Percentiles rank a stretch among this genome's conserved stretches.
Conservation (phyloP, 345 rosid species). For the Salix dunnii region DNA sequence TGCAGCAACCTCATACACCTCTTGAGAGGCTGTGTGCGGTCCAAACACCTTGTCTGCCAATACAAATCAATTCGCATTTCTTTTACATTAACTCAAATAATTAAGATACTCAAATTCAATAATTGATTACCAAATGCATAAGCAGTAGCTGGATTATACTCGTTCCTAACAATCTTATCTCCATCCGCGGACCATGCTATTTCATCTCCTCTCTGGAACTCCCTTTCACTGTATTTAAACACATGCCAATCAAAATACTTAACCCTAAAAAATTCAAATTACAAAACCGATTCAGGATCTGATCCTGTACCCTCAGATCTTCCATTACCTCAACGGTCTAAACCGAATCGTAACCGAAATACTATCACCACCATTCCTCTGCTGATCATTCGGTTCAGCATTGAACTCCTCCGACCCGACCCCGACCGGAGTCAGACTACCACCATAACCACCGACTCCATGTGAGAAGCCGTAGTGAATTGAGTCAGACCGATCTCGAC, state of each 20-base stretch:
- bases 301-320: constrained; percentile 48
- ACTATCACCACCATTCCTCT: constrained; percentile 76
- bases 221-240: constrained; percentile 69
- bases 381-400: constrained; percentile 35
- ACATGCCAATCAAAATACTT: constrained; percentile 4
- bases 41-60: constrained; percentile 86
- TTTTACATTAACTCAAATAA: not conserved
- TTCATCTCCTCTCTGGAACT: constrained; percentile 93
- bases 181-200: constrained; percentile 96
- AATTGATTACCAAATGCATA: constrained; percentile 72
- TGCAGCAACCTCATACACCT: constrained; percentile 92
- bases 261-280: constrained; percentile 2
- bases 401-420: constrained; percentile 67
- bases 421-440: constrained; percentile 43
- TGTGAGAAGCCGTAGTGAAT: constrained; percentile 23
- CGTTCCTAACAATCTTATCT: constrained; percentile 82
- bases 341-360: constrained; percentile 97
- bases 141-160: constrained; percentile 80
- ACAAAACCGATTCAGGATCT: constrained; percentile 45
- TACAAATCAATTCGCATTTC: not conserved
- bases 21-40: constrained; percentile 66
- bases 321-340: constrained; percentile 81
- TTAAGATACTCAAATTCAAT: not conserved
- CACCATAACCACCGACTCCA: constrained; percentile 36
- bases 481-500: constrained; percentile 62